phyloP scores from a whole-genome alignment of 1,284 basidiomycete genomes.

The Apiotrichum porosum region DNA sequence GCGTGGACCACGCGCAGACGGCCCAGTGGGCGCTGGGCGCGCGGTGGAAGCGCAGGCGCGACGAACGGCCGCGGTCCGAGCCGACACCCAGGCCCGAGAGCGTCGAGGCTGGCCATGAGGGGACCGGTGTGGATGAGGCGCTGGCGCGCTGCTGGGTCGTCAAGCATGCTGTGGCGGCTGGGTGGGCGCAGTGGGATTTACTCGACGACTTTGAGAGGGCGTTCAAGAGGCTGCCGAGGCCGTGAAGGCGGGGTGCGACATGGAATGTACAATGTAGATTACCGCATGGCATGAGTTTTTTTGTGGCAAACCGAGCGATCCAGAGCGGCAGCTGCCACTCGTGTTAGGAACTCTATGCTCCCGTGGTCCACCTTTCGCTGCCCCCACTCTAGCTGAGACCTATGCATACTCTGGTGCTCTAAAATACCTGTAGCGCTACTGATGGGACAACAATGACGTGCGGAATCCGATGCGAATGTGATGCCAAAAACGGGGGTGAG shows the following conservation, averaged over 20 bases:
- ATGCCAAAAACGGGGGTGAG: too few relatives aligned
- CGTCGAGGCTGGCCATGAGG: conserved; percentile 11
- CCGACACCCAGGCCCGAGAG: conserved; percentile 5
- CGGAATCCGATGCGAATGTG: neutral
- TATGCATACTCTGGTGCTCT: too few relatives aligned
- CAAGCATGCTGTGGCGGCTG: conserved; percentile 62
- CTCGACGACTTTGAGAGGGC: conserved; percentile 63
- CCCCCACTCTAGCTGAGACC: too few relatives aligned
- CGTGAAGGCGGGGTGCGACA: neutral
- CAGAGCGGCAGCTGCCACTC: too few relatives aligned
- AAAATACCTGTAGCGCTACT: too few relatives aligned
- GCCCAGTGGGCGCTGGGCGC: conserved; percentile 10
- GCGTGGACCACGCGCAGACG: neutral
- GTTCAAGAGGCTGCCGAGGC: conserved; percentile 15
- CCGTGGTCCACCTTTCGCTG: too few relatives aligned
- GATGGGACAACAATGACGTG: neutral
- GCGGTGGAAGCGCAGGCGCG: conserved; percentile 11
- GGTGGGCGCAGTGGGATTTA: conserved; percentile 83
- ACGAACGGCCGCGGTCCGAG: conserved; percentile 5
- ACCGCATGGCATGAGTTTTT: too few relatives aligned
- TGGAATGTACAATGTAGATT: neutral
- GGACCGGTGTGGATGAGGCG: conserved; percentile 29
- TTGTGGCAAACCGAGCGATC: too few relatives aligned
- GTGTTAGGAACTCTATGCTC: too few relatives aligned
- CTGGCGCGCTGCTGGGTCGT: conserved; percentile 70